Conservation (phyloP, 352 stramenopile genomes). For the Phytophthora chlamydospora region DNA sequence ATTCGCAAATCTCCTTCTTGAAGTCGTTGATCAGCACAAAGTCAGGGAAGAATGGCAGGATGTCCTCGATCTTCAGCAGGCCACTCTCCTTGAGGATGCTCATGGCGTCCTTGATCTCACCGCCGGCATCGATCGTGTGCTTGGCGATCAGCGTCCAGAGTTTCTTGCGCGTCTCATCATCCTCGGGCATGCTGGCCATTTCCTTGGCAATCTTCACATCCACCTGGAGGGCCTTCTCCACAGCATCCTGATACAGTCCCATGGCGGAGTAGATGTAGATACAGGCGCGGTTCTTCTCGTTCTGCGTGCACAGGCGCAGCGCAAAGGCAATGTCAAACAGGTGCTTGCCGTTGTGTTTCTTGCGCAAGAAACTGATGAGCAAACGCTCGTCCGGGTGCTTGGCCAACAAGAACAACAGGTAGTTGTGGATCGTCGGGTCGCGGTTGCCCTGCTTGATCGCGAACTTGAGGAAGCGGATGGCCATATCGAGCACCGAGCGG, state of each 20-base stretch:
- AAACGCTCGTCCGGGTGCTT: conserved; percentile 89
- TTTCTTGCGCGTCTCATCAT: conserved; percentile 91
- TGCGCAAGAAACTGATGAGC: conserved; percentile 92
- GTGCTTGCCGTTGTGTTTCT: conserved; percentile 87
- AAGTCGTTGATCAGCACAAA: conserved; percentile 96
- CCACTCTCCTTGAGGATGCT: conserved; percentile 87
- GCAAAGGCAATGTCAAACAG: conserved; percentile 94
- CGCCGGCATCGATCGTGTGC: conserved; percentile 90
- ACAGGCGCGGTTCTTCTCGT: conserved; percentile 92
- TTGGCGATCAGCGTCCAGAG: conserved; percentile 94
- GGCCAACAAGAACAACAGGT: conserved; percentile 90
- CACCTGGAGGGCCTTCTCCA: conserved; percentile 90
- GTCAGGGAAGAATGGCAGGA: conserved; percentile 95
- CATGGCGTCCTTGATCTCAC: conserved; percentile 86
- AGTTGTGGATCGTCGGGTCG: conserved; percentile 94
- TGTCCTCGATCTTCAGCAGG: conserved; percentile 94
- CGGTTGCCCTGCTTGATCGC: conserved; percentile 92
- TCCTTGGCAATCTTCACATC: conserved; percentile 94
- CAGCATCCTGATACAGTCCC: conserved; percentile 92
- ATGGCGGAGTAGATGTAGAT: conserved; percentile 96
- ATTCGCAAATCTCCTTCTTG: conserved; percentile 95
- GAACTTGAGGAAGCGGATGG: conserved; percentile 94
- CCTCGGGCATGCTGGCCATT: conserved; percentile 91
- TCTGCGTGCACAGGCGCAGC: conserved; percentile 91
- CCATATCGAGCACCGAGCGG: conserved; percentile 85